Percentiles rank a stretch among this genome's conserved stretches.
These are phyloP conservation scores for Tuber umbilicatum DNA, from an alignment of 495 filamentous ascomycete genomes.

Conservation along the genomic window DNA sequence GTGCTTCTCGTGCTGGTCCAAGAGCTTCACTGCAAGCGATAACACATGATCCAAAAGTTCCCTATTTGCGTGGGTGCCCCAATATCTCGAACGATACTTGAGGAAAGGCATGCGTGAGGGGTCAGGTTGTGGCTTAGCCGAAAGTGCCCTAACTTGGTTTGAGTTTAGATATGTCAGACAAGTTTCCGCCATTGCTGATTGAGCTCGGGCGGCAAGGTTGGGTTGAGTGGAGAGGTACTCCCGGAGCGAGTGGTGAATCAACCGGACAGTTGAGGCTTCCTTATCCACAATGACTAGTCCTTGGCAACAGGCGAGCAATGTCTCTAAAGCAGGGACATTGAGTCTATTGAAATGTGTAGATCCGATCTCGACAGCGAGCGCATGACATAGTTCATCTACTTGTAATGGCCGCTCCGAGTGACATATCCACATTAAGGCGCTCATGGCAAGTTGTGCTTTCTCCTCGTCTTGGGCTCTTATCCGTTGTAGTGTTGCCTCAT, in stretches of 20 bases:
- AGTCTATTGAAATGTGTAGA: not conserved
- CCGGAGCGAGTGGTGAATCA: too few relatives aligned
- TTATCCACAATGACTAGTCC: not conserved
- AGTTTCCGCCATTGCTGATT: not conserved
- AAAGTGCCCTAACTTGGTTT: not conserved
- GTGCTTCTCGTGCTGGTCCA: not conserved
- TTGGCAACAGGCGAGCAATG: not conserved
- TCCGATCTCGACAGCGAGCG: not conserved
- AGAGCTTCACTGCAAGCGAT: not conserved
- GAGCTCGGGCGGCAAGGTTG: not conserved
- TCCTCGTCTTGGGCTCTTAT: too few relatives aligned
- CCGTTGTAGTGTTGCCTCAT: too few relatives aligned
- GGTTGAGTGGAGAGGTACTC: not conserved
- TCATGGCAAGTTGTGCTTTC: too few relatives aligned
- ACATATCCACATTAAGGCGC: too few relatives aligned
- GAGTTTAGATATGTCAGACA: not conserved
- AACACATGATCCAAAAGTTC: not conserved
- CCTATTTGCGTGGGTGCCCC: too few relatives aligned
- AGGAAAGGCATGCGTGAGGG: not conserved
- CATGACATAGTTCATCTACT: not conserved
- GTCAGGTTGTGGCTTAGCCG: not conserved
- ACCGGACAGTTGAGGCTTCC: too few relatives aligned
- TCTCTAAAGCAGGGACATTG: not conserved
- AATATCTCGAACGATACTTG: not conserved
- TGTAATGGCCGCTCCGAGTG: too few relatives aligned